These are phyloP conservation scores for Suillus variegatus DNA, from an alignment of 768 basidiomycete species.

Conservation along the genomic window DNA sequence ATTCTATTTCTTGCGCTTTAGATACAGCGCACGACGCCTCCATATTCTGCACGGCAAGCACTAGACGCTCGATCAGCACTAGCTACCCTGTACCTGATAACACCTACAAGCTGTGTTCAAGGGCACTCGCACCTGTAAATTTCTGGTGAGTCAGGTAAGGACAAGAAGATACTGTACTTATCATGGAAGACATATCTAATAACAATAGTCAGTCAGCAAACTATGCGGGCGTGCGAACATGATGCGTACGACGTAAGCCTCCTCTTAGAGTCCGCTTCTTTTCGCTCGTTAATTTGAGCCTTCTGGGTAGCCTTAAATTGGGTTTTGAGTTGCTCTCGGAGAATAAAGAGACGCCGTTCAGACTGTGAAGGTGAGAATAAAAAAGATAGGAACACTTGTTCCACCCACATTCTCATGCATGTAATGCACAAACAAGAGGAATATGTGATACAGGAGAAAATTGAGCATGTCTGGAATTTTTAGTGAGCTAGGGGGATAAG, in stretches of 20 bases:
- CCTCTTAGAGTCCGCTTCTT: constrained; percentile 78
- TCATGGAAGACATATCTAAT: constrained; percentile 77
- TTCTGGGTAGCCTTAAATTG: constrained; percentile 69
- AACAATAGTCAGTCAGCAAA: constrained; percentile 6
- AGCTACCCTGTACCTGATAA: constrained; percentile 7
- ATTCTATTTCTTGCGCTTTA: constrained; percentile 82
- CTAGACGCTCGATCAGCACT: constrained; percentile 19
- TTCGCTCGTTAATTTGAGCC: constrained; percentile 76
- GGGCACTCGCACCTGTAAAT: constrained; percentile 74
- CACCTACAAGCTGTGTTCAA: constrained; percentile 67
- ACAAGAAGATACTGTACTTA: constrained; percentile 38
- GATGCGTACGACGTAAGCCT: constrained; percentile 72
- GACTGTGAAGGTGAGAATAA: constrained; percentile 23
- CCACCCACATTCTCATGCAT: constrained; percentile 58
- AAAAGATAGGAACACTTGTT: not conserved
- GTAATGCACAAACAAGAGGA: constrained; percentile 78
- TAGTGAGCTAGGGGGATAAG: constrained; percentile 10
- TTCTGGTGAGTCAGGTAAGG: constrained; percentile 17
- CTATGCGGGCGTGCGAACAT: constrained; percentile 22
- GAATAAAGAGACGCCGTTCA: constrained; percentile 66
- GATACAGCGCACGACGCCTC: constrained; percentile 74
- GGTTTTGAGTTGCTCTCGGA: constrained; percentile 75
- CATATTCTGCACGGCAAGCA: constrained; percentile 92
- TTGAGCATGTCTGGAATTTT: constrained; percentile 55
- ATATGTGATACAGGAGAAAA: constrained; percentile 76